These are phyloP conservation scores for Lactarius trivialis DNA, from an alignment of 768 basidiomycete species.

Conservation along the genomic window DNA sequence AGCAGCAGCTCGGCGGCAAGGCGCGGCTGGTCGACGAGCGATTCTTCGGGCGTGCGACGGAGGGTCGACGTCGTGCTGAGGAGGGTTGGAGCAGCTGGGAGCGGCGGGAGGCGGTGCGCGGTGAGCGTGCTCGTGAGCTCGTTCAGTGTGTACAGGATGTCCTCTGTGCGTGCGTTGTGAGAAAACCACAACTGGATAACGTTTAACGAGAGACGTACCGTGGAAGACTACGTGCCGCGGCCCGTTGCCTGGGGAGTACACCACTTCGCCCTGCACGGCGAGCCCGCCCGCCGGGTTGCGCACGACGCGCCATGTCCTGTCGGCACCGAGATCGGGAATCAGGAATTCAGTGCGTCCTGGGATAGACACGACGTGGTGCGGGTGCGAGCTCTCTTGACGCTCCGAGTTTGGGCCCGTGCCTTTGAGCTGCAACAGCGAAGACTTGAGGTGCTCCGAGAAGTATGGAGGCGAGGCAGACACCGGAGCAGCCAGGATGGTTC, in stretches of 20 bases:
- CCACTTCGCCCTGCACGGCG: constrained; percentile 42
- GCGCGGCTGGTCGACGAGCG: constrained; percentile 44
- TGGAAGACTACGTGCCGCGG: constrained; percentile 64
- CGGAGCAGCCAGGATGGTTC: constrained; percentile 50
- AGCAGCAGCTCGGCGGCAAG: constrained; percentile 66
- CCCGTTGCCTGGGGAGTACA: constrained; percentile 51
- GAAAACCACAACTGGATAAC: not conserved
- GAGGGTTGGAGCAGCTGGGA: constrained; percentile 32
- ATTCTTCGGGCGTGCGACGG: constrained; percentile 32
- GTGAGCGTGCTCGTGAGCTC: constrained; percentile 58
- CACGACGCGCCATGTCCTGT: constrained; percentile 53
- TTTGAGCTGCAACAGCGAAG: constrained; percentile 36
- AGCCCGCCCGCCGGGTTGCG: constrained; percentile 40
- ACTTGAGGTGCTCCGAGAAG: constrained; percentile 30
- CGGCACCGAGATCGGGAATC: constrained; percentile 37
- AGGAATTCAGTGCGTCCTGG: constrained; percentile 31
- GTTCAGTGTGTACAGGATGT: constrained; percentile 55
- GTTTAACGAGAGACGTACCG: constrained; percentile 38
- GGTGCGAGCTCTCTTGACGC: constrained; percentile 69
- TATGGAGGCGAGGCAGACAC: constrained; percentile 45
- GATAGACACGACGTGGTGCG: constrained; percentile 57
- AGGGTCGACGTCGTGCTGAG: constrained; percentile 42
- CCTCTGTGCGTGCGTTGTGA: constrained; percentile 40
- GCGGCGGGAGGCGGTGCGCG: constrained; percentile 46
- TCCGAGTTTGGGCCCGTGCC: constrained; percentile 57